Base-by-base conservation (phyloP, 768 basidiomycete species). In the Suillus occidentalis region DNA sequence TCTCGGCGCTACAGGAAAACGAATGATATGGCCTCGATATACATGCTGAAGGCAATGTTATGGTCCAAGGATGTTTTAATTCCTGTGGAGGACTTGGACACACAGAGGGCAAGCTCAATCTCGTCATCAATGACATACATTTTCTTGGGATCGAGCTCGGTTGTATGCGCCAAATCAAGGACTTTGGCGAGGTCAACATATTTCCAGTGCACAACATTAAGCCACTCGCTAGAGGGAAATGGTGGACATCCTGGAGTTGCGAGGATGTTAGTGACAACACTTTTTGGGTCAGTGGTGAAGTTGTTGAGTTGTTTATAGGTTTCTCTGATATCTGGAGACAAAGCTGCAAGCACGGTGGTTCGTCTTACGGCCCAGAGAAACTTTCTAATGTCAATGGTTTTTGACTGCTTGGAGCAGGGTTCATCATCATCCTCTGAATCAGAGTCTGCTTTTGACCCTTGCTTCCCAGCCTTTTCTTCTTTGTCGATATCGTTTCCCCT, bases 161-260 rank as follows among this genome's bases (percentile, higher is more conserved):
- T 65, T 0, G 62, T 34, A 10, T 68, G 67, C 0, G 61, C 64
- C 0, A 56, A 59, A 0, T 66, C 45, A 2, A 71, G 68, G 14
- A 69, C 68, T 3, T 70, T 71, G 0, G 31, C 8, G 0, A 71
- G 65, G 28, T 71, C 60, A 1, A 67, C 36, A 0, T 40, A 40
- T 0, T 47, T 34, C 4, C 65, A 64, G 1, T 49, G 63, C 13
- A 69, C 18, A 6, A 70, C 28, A 12, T 69, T 67, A 1, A 56
- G 28, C 68, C 66, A 69, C 16, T 70, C 68, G 2, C 58, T 45
- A 0, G 60, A 40, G 0, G 62, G 69, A 14, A 70, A 70, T 0
- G 57, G 57, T 0, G 63, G 69, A 9, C 61, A 66, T 20, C 62
- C 63, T 0, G 62, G 60, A 0, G 49, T 40, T 0, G 66, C 55